Conservation (phyloP, 164 flowering plant genomes). For the Tetrastigma voinierianum region DNA sequence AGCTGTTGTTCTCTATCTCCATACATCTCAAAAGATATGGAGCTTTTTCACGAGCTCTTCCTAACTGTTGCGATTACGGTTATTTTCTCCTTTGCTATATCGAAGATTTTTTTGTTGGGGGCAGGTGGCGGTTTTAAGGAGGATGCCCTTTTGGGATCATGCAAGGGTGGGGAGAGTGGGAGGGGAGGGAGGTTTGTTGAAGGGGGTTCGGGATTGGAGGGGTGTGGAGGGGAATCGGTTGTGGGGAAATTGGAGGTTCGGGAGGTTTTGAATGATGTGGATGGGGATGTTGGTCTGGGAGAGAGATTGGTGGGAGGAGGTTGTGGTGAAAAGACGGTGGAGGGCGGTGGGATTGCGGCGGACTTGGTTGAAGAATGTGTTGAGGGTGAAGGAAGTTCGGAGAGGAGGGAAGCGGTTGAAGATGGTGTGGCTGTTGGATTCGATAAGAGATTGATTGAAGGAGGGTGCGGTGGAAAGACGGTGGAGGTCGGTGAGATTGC, state of each 20-base stretch:
- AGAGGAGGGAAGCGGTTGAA: neutral
- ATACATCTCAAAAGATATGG: constrained; percentile 25
- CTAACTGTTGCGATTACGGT: constrained; percentile 31
- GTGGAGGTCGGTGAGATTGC: neutral
- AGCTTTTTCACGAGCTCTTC: constrained; percentile 32
- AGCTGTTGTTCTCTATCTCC: neutral
- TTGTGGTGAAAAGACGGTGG: too few species aligned
- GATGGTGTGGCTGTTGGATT: neutral
- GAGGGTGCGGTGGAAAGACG: neutral
- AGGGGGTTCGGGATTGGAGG: too few species aligned
- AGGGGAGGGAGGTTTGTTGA: constrained; percentile 13
- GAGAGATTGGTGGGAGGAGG: neutral
- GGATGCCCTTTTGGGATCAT: too few species aligned
- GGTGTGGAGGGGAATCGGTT: neutral
- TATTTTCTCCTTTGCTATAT: constrained; percentile 28
- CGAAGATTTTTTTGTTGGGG: constrained; percentile 31
- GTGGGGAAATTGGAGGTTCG: neutral
- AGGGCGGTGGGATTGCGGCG: too few species aligned
- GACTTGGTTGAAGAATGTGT: too few species aligned
- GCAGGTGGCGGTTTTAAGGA: neutral
- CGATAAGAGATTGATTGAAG: neutral
- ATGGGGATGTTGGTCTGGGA: neutral
- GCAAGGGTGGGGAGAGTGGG: constrained; percentile 1
- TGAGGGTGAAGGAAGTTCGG: neutral
- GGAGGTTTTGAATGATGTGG: neutral